Evolutionary conservation across 208 protist genomes (phyloP).

Genomic region (Leishmania major): DNA sequence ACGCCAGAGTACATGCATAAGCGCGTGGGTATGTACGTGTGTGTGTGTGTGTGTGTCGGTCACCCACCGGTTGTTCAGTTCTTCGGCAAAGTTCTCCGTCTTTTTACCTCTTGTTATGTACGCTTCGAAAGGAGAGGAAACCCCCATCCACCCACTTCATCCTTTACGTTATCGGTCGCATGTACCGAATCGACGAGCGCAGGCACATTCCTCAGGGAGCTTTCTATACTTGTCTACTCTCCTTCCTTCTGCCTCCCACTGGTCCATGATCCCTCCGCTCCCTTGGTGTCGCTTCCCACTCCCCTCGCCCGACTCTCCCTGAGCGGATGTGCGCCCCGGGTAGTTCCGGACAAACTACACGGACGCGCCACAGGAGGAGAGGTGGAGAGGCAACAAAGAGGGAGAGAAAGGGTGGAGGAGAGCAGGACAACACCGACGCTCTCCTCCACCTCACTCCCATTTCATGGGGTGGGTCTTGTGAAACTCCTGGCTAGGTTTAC

Average conservation of each 20-base stretch:
- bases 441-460: background rate
- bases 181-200: background rate
- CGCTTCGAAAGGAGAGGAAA: background rate
- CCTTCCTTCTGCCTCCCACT: background rate
- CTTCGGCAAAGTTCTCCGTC: background rate
- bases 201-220: background rate
- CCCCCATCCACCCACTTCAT: background rate
- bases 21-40: background rate
- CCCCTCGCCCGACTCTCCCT: background rate
- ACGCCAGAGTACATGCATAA: background rate
- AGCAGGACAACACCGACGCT: background rate
- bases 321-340: background rate
- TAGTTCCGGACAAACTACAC: background rate
- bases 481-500: background rate
- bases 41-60: slow-evolving; percentile 2
- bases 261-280: background rate
- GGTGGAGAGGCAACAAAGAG: background rate
- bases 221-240: background rate
- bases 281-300: background rate
- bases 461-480: background rate
- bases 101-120: slow-evolving; percentile 6
- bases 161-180: background rate
- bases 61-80: background rate
- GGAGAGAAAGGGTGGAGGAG: background rate
- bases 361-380: background rate